A percentile compares a stretch with the other conserved stretches of the same genome.
phyloP scores from a whole-genome alignment of 225 moss, liverwort and hornwort species.

The Climacium dendroides region DNA sequence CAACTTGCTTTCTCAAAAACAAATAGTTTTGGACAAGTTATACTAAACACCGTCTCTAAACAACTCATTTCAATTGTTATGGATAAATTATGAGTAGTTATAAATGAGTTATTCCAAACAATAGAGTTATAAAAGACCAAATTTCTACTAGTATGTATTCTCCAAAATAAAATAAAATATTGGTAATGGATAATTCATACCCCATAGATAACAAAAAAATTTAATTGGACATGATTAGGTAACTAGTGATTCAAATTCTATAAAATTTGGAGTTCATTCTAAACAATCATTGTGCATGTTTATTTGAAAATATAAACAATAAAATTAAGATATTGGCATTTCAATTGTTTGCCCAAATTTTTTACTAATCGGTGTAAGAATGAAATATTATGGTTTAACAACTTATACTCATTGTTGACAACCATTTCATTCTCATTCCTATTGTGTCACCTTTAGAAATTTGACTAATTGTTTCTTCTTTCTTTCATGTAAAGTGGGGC shows the following conservation, averaged over 20 bases:
- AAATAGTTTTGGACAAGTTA: too few relatives aligned
- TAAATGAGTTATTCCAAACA: too few relatives aligned
- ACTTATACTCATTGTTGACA: neutral
- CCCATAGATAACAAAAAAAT: neutral
- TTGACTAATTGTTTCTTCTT: neutral
- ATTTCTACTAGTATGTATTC: too few relatives aligned
- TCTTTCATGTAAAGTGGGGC: neutral
- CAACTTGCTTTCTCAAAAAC: too few relatives aligned
- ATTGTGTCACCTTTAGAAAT: neutral
- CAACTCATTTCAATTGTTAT: too few relatives aligned
- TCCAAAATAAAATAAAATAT: too few relatives aligned
- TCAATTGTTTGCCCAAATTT: neutral
- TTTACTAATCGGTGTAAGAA: neutral
- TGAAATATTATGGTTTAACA: neutral
- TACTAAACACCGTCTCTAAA: too few relatives aligned
- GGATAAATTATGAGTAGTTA: too few relatives aligned
- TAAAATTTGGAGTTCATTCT: neutral
- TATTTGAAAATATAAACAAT: neutral
- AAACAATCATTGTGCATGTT: neutral
- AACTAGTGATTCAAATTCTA: neutral
- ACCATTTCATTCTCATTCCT: neutral
- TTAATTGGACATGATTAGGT: neutral
- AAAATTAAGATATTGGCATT: fast-evolving
- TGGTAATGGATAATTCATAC: too few relatives aligned
- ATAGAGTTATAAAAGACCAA: too few relatives aligned